Base-by-base conservation (phyloP, 768 basidiomycete species). In the Boletus eberwhitei region DNA sequence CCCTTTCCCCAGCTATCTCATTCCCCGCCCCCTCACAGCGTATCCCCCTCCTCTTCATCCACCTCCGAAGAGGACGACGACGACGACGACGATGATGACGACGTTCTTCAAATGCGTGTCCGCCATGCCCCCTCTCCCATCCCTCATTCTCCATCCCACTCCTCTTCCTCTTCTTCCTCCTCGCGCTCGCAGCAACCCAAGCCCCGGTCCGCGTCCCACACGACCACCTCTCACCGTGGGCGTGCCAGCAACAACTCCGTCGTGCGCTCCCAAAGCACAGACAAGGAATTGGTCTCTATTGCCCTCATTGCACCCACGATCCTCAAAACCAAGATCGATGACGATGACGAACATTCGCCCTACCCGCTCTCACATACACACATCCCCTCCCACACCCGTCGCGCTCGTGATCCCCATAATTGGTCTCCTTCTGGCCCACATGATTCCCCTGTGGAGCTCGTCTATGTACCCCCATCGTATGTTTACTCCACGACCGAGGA, bases 301-400 rank as follows among this genome's bases (percentile, higher is more conserved):
- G 85, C 85, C 13, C 78, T 84, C 36, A 87, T 89, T 43, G 84
- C 87, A 0, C 87, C 87, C 5, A 95, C 97, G 5, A 80, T 90
- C 43, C 78, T 98, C 59, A 99, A 98, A 75, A 90, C 90, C 17
- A 81, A 77, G 11, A 76, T 79, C 1, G 79, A 77, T 7, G 79
- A 82, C 48, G 79, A 80, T 42, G 72, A 73, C 26, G 72, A 67
- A 7, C 48, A 45, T 21, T 52, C 55, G 7, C 38, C 59, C n/a
- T 57, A 52, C 29, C 35, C 62, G 2, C 39, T 58, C 24, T 32
- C 59, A 17, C 61, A 61, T 21, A 6, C 60, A 4, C 60, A 59
- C 6, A 7, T 60, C 21, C 57, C 55, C 22, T 32, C 57, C 21
- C 55, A 57, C 35, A 13, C 58, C 8, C 42, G 44, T 50, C 50